Evolutionary conservation across 495 filamentous ascomycete species (phyloP).

Genomic region (Polyplosphaeria fusca): DNA sequence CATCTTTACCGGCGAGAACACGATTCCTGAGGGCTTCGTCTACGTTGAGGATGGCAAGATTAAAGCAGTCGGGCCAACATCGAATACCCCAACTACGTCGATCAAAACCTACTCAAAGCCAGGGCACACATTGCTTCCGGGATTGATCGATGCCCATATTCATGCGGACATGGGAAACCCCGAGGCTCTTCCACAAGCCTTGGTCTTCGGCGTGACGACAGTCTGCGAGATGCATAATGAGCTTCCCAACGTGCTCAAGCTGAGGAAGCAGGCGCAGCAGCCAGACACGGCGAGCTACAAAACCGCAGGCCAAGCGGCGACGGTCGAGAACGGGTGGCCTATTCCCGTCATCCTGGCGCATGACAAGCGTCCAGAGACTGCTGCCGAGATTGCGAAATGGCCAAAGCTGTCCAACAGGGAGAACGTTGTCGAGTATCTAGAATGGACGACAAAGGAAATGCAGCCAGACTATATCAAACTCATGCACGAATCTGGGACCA

Average conservation of each 20-base stretch:
- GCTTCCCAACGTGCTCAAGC: slow-evolving; percentile 47
- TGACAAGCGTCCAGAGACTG: slow-evolving; percentile 33
- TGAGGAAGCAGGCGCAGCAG: slow-evolving; percentile 45
- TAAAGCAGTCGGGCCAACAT: slow-evolving; percentile 21
- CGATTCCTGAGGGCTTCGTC: slow-evolving; percentile 34
- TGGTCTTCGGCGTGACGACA: slow-evolving; percentile 41
- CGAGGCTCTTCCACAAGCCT: slow-evolving; percentile 37
- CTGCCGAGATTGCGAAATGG: slow-evolving; percentile 38
- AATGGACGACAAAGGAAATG: slow-evolving; percentile 32
- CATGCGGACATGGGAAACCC: slow-evolving; percentile 38
- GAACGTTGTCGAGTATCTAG: slow-evolving; percentile 34
- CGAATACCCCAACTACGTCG: slow-evolving; percentile 3
- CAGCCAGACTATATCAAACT: slow-evolving; percentile 42
- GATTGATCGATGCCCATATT: slow-evolving; percentile 42
- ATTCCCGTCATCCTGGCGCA: slow-evolving; percentile 38
- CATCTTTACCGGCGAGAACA: slow-evolving; percentile 39
- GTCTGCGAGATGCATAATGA: slow-evolving; percentile 43
- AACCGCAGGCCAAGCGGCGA: slow-evolving; percentile 36
- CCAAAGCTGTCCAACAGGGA: slow-evolving; percentile 35
- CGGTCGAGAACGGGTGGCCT: slow-evolving; percentile 42
- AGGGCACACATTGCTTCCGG: slow-evolving; percentile 40
- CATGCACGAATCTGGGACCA: slow-evolving; percentile 41
- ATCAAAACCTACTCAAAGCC: slow-evolving; percentile 35
- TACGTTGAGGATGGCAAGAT: slow-evolving; percentile 38
- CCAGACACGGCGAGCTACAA: slow-evolving; percentile 39